Percentiles rank a stretch among this genome's conserved stretches.
Conservation (phyloP, 371 early-diverging fungal genomes). For the Mucor plumbeus region DNA sequence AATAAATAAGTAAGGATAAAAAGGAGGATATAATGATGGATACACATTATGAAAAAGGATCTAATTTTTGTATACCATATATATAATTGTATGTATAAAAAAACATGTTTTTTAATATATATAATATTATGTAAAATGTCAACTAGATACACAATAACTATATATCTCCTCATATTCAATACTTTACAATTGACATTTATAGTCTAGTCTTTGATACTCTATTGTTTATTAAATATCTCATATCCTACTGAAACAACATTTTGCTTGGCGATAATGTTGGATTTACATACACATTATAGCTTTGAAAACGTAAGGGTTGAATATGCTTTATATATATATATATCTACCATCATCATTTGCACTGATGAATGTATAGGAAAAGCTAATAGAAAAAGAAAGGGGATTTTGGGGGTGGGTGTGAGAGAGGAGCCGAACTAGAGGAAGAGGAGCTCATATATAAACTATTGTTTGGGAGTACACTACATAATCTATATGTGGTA, state of each 20-base stretch:
- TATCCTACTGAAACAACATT: background rate
- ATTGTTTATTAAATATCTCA: constrained; percentile 10
- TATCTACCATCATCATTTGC: background rate
- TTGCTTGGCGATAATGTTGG: constrained; percentile 8
- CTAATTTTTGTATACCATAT: no score
- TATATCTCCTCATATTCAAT: background rate
- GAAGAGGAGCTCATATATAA: background rate
- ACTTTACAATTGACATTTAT: background rate
- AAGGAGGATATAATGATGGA: no score
- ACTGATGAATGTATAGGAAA: constrained; percentile 5
- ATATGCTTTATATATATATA: background rate
- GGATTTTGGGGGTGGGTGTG: background rate
- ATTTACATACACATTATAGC: background rate
- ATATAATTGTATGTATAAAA: no score
- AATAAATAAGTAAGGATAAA: no score
- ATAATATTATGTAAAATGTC: no score
- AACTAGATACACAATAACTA: background rate
- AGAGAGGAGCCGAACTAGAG: background rate
- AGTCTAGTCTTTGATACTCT: background rate
- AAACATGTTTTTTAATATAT: no score
- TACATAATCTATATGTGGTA: background rate
- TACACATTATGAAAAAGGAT: no score
- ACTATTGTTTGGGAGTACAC: constrained; percentile 7
- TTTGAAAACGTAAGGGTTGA: constrained; percentile 10
- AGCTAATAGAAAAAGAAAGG: constrained; percentile 1